Conservation (phyloP, 148 eudicot genomes). For the Vaccinium macrocarpon region DNA sequence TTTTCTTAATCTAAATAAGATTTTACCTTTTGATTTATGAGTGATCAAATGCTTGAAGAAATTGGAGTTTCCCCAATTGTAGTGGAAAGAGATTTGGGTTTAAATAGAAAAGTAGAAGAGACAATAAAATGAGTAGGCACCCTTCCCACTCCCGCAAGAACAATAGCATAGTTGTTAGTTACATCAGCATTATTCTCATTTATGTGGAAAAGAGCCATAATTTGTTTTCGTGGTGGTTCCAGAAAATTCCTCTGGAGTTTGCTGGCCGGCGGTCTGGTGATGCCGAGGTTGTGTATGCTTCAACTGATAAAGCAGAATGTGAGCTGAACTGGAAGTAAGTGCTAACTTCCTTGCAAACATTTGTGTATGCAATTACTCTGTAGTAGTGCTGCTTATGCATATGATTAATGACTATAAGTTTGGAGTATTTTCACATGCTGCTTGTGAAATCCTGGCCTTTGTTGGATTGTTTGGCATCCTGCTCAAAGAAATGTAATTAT, state of each 20-base stretch:
- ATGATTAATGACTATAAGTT: not conserved
- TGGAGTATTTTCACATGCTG: not conserved
- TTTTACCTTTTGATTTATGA: not conserved
- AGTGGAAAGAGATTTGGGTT: not conserved
- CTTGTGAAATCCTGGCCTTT: not conserved
- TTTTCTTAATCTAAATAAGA: not conserved
- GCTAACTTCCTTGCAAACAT: not conserved
- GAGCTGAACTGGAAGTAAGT: slow-evolving; percentile 96
- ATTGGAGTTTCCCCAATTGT: slow-evolving; percentile 1
- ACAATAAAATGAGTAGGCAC: not conserved
- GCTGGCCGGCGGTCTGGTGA: slow-evolving; percentile 92
- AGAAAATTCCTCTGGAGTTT: slow-evolving; percentile 80
- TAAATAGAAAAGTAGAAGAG: not conserved
- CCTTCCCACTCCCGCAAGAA: not conserved
- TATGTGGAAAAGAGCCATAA: not conserved
- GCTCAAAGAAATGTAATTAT: too few relatives aligned
- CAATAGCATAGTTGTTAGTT: not conserved
- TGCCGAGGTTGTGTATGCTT: slow-evolving; percentile 86
- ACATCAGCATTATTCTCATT: not conserved
- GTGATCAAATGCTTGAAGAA: not conserved
- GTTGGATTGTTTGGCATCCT: too few relatives aligned
- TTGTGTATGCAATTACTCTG: too few relatives aligned
- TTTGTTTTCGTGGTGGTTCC: slow-evolving; percentile 11
- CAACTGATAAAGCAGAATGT: slow-evolving; percentile 78
- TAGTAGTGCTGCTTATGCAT: not conserved